Base-by-base conservation (phyloP, 768 basidiomycete genomes). In the Suillus tomentosus region DNA sequence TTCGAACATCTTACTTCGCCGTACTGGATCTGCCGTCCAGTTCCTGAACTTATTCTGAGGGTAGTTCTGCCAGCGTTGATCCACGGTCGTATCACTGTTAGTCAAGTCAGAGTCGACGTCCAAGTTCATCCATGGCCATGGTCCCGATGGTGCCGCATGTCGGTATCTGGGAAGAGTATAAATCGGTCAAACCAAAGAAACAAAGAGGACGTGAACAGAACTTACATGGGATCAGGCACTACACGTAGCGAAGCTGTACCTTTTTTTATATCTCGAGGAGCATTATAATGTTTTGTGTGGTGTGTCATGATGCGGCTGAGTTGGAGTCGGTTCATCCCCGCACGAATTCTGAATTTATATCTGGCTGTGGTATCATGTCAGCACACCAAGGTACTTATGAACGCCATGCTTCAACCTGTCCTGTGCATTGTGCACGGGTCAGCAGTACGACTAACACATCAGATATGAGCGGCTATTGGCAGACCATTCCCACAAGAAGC, bases 91-190 rank as follows among this genome's bases (percentile, higher is more conserved):
- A 27, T 31, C 31, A 27, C 27, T 27, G 27, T 3, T 1, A 31
- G 31, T 6, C 31, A 6, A 31, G 31, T 31, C 15, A 31, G 24
- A 3, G 3, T 34, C 63, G 14, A 27, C 31, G 24, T 64, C 34
- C 3, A 71, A 61, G 27, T 70, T 66, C 64, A 66, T 67, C 77
- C 77, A 78, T 17, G 76, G 76, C 76, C 77, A 78, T 11, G 74
- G 77, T 13, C 73, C 76, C 14, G 69, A 69, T 9, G 71, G 70
- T 10, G 68, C 66, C 3, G 69, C 69, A 42, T 70, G 69, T 37
- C 70, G 60, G 60, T 70, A 69, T 9, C 69, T 67, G n/a, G 39
- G 10, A 9, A 40, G 39, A 27, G 10, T 2, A 42, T 27, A 24
- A 42, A 24, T 4, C 27, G 27, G 27, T 27, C 27, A 27, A 27